Evolutionary conservation across 257 asterid species (phyloP), one percentile per base, ranked within the genome.

Genomic region (Solanum bulbocastanum): DNA sequence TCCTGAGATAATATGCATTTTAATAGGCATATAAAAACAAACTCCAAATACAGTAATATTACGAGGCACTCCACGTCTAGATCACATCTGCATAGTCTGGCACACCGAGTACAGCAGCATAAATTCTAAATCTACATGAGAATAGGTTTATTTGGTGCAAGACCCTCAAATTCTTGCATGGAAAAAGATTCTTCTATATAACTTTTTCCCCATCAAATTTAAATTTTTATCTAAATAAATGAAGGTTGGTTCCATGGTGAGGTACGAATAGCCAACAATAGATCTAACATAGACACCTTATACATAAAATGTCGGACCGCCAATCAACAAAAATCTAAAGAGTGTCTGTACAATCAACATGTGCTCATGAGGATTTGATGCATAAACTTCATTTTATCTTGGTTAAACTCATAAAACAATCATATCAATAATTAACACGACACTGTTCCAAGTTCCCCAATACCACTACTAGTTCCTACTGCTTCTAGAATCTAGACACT

Each of bases 1-100:
- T 73, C 99, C 98, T 96, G 96, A 76, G n/a, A 87, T 16, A 87
- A 72, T 58, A 87, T 35, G 68, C 68, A 90, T 66, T 25, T n/a
- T n/a, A 37, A 65, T 32, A 86, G 35, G 87, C 32, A 82, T 32
- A 44, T 83, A 75, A 23, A 46, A 20, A 49, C 88, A 84, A 23
- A 86, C 42, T 49, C 69, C 30, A 82, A 49, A 49, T 49, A 22
- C 32, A 82, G 36, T n/a, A 44, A 46, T 81, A 27, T n/a, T 65
- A 65, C 2, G 5, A 27, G 66, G 52, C 40, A 79, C 23, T 10
- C 35, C 39, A 32, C n/a, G 20, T 22, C 42, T 30, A 49, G 69
- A 49, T 49, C 69, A 82, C 36, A 82, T 81, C 30, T 10, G 72
- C 72, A n/a, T 23, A 39, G 52, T 75, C 56, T 75, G 30, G 83